These are phyloP conservation scores for Drosera spatulata DNA, from an alignment of 179 eudicot genomes.

Conservation along the genomic window DNA sequence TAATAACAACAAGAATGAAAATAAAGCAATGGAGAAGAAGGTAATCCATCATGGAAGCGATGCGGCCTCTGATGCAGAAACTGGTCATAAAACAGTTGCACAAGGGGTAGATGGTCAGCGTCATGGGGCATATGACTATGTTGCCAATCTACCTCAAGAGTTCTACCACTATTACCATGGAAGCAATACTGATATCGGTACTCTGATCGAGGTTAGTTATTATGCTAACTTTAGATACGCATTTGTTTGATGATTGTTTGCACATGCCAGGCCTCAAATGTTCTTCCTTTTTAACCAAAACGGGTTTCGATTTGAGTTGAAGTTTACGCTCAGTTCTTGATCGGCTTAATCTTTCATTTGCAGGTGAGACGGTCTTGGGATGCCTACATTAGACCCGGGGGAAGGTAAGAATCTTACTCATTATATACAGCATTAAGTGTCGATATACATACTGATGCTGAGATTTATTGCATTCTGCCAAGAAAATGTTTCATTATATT, in stretches of 20 bases:
- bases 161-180: constrained; percentile 98
- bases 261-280: too few relatives aligned
- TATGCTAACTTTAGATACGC: not conserved
- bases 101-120: constrained; percentile 29
- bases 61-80: constrained; percentile 12
- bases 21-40: constrained; percentile 21
- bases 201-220: constrained; percentile 79
- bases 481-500: too few relatives aligned
- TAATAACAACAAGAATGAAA: constrained; percentile 15
- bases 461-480: too few relatives aligned
- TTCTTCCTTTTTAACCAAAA: too few relatives aligned
- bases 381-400: constrained; percentile 78
- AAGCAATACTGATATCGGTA: constrained; percentile 91
- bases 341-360: constrained; percentile 4
- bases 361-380: constrained; percentile 97
- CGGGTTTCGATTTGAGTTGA: too few relatives aligned
- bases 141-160: constrained; percentile 79
- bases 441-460: too few relatives aligned
- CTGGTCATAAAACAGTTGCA: constrained; percentile 27
- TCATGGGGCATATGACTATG: constrained; percentile 46
- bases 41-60: constrained; percentile 16
- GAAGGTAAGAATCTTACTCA: constrained; percentile 45
- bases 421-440: not conserved
- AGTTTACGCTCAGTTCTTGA: not conserved
- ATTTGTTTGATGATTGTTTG: not conserved